Base-by-base conservation (phyloP, 441 rosid genomes). In the Raphanus hybrid region DNA sequence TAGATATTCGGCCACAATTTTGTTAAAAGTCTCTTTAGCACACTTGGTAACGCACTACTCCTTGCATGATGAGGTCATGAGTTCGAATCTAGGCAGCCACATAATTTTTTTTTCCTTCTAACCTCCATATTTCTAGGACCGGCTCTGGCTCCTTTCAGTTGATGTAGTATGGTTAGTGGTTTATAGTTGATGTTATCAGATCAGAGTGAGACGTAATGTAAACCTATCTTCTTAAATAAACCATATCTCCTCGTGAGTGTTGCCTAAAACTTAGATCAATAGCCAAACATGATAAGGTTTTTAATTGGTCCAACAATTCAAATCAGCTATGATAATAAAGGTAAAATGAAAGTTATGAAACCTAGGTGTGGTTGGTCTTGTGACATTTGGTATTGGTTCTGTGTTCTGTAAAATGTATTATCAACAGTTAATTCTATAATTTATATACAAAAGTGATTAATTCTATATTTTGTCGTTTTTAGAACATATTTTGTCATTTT, bases 91-190 rank as follows among this genome's bases (percentile, higher is more conserved):
- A 20, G 23, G 23, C 23, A 20, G 23, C 23, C 23, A 20, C 23
- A 20, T 32, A 32, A 32, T 32, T 32, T 32, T 32, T 32, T 32
- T 32, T 39, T 39, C 11, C 23, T 20, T 20, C 23, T 20, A 20
- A 20, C 23, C 23, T 20, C 23, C 23, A 20, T 20, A 20, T 20
- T 20, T 20, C 23, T 20, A 20, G 23, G 23, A 20, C 23, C 23
- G 23, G 23, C 23, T 20, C 23, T 20, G 23, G 29, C 60, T 64
- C 16, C 45, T 41, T 16, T 57, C 20, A 2, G n/a, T 39, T 12
- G 45, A 0, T 65, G 67, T 65, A 6, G 35, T 32, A 71, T 77
- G 54, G 80, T 65, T 77, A 77, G 80, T 43, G 55, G 80, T 77
- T 71, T 77, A 10, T 65, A 65, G 55, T 20, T 77, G 68, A 58